Percentiles rank a stretch among this genome's conserved stretches.
phyloP scores from a whole-genome alignment of 768 basidiomycete genomes.

The Hydnomerulius pinastri region DNA sequence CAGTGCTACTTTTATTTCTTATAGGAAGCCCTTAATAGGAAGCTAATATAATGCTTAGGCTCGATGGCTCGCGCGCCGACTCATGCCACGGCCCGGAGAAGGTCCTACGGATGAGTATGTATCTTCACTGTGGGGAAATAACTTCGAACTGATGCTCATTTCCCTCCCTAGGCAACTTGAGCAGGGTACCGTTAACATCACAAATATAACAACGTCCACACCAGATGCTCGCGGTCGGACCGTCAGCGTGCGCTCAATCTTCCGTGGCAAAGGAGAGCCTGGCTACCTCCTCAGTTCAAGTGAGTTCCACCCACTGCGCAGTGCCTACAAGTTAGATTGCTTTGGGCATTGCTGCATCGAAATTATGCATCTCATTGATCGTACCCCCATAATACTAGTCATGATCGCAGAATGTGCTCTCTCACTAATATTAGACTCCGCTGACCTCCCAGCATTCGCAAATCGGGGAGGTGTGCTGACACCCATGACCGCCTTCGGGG shows the following conservation, averaged over 20 bases:
- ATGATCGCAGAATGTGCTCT: conserved; percentile 84
- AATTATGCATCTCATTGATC: no score
- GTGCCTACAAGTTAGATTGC: no score
- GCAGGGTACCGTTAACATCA: conserved; percentile 60
- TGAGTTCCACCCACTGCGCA: neutral
- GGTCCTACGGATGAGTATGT: conserved; percentile 66
- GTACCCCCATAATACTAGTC: no score
- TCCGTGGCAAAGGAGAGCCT: conserved; percentile 75
- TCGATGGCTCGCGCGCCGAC: conserved; percentile 54
- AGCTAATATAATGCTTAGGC: conserved; percentile 28
- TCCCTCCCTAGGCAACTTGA: conserved; percentile 47
- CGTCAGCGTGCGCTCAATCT: conserved; percentile 54
- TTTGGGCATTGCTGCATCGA: no score
- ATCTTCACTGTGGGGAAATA: neutral
- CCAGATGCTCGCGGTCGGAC: conserved; percentile 40
- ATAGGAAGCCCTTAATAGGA: neutral
- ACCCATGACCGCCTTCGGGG: conserved; percentile 80
- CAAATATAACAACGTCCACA: conserved; percentile 70
- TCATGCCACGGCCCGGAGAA: conserved; percentile 54
- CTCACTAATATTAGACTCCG: conserved; percentile 56
- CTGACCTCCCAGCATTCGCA: conserved; percentile 58
- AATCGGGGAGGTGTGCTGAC: conserved; percentile 80
- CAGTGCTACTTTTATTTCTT: conserved; percentile 17
- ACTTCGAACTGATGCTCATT: conserved; percentile 2
- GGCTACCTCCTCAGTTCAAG: conserved; percentile 48